Evolutionary conservation across 2,329 filamentous ascomycete species (phyloP), one percentile per base, ranked within the genome.

Genomic region (Elsinoe batatas): DNA sequence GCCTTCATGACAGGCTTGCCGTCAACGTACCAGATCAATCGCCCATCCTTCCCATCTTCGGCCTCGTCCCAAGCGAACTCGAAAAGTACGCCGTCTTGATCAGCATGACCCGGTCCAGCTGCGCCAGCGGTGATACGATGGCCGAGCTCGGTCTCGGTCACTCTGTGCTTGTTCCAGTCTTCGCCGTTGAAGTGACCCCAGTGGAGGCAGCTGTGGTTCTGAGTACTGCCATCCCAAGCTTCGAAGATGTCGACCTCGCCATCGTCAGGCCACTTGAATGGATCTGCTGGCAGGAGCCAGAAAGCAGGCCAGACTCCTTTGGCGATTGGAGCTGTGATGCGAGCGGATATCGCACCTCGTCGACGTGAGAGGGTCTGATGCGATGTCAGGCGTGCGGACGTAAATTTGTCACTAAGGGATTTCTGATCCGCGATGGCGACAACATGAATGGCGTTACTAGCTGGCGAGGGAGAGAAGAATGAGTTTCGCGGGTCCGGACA

Each of bases 201-300:
- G 61, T 83, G 80, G 49, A 83, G 68, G 62, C 80, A 83, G 0
- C 72, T 72, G 55, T 79, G 75, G 62, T 83, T 83, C 47, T 76
- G 69, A 33, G 66, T 64, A 58, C 80, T 76, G 15, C 75, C 79
- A 59, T 82, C 81, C 80, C 79, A 83, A n/a, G 72, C 76, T 66
- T 83, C 80, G 38, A 79, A 76, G 46, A 83, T 79, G 64, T 83
- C 80, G 11, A 83, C 69, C 64, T 83, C 80, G 56, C 79, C 80
- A 58, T 83, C 80, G 0, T 68, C 72, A 0, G 80, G 80, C 80
- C 80, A 83, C 0, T 68, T 66, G 61, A 82, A 82, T 0, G 79
- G 80, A 60, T 82, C 77, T 32, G 72, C 66, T 0, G 80, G 80
- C 5, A 83, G 68, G 53, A 82, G 72, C 80, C 80, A 83, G 62